Base-by-base conservation (phyloP, 2,329 filamentous ascomycete species). In the Ceratocystiopsis minuta region DNA sequence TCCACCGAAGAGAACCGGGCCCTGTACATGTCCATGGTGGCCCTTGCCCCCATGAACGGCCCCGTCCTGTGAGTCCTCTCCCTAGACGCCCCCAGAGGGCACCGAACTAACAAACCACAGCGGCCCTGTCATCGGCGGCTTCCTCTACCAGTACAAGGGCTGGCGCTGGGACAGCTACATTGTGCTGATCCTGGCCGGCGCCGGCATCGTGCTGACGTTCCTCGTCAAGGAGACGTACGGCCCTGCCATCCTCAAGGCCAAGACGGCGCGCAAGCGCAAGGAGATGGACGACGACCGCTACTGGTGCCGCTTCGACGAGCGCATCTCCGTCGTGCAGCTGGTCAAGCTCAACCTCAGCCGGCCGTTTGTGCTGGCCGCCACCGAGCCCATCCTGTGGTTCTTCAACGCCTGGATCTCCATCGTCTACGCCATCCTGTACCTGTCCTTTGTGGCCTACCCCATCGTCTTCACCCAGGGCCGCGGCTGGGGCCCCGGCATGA, bases 151-250 rank as follows among this genome's bases (percentile, higher is more conserved):
- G 37, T 44, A 46, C 17, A 34, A 43, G 6, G 37, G 44, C 12
- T 95, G 87, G 87, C 64, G 86, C 28, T 94, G 85, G 84, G 79
- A 78, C 34, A 81, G 82, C 53, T 93, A 83, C 80, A 67, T 90
- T 16, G 71, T 78, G 10, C 60, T 88, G 52, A 87, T 92, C 40
- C 66, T 84, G 11, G 70, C 72, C 0, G 82, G 72, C 1, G 64
- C 69, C 0, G 74, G 73, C 0, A 70, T 77, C 43, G 46, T 68
- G 16, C 60, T 78, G 48, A 69, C 84, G 50, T 54, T 65, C 2
- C 63, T 70, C 2, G 64, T 81, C 38, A 71, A 71, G 46, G 85
- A 93, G 59, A 88, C 83, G 0, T 92, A 92, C 51, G 70, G 75
- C 1, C 84, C 83, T 1, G 67, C 67, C 0, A 67, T 90, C 18